A percentile compares a stretch with the other conserved stretches of the same genome.
Conservation (phyloP, 495 filamentous ascomycete species). For the Penicillium chermesinum region DNA sequence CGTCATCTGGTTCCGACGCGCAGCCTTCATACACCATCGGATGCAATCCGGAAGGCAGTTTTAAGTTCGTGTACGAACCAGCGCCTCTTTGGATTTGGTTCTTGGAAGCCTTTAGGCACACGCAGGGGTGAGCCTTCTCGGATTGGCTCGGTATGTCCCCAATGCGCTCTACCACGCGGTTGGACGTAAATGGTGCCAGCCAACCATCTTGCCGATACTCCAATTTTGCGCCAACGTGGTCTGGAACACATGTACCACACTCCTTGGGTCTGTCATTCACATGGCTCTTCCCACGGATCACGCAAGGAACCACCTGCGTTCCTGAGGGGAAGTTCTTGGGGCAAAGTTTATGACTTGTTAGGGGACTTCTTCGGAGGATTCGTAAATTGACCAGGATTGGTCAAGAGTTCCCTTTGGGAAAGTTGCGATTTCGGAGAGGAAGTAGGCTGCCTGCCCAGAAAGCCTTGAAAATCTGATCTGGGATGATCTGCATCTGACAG, state of each 20-base stretch:
- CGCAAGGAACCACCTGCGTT: neutral
- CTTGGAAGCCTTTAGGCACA: neutral
- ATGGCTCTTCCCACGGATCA: neutral
- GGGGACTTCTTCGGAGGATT: no score
- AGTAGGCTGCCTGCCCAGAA: no score
- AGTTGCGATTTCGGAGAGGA: no score
- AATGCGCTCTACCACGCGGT: neutral
- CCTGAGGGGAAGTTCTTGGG: no score
- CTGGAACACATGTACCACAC: neutral
- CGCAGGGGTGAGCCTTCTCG: neutral
- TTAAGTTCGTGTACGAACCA: neutral
- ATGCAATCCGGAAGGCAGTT: neutral
- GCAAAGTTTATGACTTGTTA: no score
- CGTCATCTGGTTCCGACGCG: neutral
- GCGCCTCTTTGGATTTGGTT: neutral
- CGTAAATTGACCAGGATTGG: no score
- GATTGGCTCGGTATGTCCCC: neutral
- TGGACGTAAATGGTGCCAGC: neutral
- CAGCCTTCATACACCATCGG: neutral
- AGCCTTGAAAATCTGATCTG: no score
- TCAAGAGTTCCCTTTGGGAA: no score
- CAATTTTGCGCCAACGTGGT: neutral
- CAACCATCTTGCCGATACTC: neutral
- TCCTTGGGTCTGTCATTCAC: no score
- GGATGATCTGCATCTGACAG: neutral